Base-by-base conservation (phyloP, 2,329 filamentous ascomycete species). In the Cercospora beticola region DNA sequence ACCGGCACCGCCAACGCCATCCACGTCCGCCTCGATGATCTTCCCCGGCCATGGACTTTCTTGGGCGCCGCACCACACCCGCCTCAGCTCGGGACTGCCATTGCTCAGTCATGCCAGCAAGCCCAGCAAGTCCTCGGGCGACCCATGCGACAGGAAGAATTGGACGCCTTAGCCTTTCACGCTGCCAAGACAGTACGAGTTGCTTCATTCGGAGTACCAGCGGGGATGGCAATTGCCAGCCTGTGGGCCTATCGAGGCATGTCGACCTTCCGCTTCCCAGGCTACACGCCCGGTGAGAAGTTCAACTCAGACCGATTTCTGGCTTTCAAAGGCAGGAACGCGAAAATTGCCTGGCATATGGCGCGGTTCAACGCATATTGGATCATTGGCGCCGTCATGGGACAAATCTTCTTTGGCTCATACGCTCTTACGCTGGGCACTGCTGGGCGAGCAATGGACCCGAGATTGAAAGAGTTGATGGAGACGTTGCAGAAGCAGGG, bases 151-250 rank as follows among this genome's bases (percentile, higher is more conserved):
- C 75, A 78, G 21, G 79, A 81, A 12, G 83, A 84, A 73, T 76
- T 79, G 6, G 80, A 83, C 62, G 81, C 81, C 0, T 72, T 84
- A 12, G 79, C 81, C 10, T 79, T 72, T 65, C 79, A 83, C 67
- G 74, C 80, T 30, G 79, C 80, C 23, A 77, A 80, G 52, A 75
- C 77, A 5, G 73, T 82, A 36, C 73, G 78, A 43, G 77, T 77
- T 5, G 79, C 78, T 9, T 80, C 77, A 18, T 83, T 80, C 67
- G 81, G 79, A 33, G 70, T 77, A 1, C 78, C 79, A 0, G 62
- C 76, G 0, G 82, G 82, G 4, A 73, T 76, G 12, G 69, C 71
- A 0, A 65, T 75, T 0, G 82, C 78, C 0, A 69, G 68, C 1
- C 77, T 74, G n/a, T 71, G 78, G 60, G 79, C 76, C 67, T 81